Base-by-base conservation (phyloP, 768 basidiomycete species). In the Lepiota subincarnata region DNA sequence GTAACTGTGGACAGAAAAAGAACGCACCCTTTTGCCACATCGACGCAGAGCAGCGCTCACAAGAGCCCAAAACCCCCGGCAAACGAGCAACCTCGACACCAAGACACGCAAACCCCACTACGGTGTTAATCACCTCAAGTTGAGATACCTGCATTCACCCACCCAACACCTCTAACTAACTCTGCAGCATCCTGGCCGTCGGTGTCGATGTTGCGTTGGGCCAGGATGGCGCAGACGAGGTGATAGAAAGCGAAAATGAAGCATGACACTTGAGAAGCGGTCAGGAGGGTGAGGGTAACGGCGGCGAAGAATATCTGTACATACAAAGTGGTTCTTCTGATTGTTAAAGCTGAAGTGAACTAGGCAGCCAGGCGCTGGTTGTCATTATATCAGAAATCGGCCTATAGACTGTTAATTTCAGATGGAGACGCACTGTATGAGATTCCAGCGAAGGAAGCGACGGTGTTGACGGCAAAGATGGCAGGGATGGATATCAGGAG, bases 111-210 rank as follows among this genome's bases (percentile, higher is more conserved):
- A 89, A 89, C 0, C 87, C 89, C 8, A 84, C 61, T 4, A 81
- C 64, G 5, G 78, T 81, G 66, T 92, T 89, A 42, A 84, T 63
- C 2, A 79, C 79, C 8, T 86, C 86, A 86, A 20, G 89, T 61
- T 60, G 81, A 78, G 51, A 86, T 62, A 2, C 80, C 86, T 0
- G 62, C 69, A n/a, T 76, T 58, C 83, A 70, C 16, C n/a, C n/a
- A n/a, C n/a, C n/a, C n/a, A n/a, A n/a, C n/a, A n/a, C n/a, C n/a
- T n/a, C n/a, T n/a, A n/a, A n/a, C n/a, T n/a, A 80, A 65, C 63
- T 82, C 78, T 0, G 69, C 65, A 49, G 75, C 70, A 53, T 79
- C 75, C 41, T 70, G n/a, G n/a, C n/a, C n/a, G 69, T 10, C 68
- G 1, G 66, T 64, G 54, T 86, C 81, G 47, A 84, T 79, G 6